Conservation (phyloP, 176 grass and related monocot genomes). For the Cenchrus americanus region DNA sequence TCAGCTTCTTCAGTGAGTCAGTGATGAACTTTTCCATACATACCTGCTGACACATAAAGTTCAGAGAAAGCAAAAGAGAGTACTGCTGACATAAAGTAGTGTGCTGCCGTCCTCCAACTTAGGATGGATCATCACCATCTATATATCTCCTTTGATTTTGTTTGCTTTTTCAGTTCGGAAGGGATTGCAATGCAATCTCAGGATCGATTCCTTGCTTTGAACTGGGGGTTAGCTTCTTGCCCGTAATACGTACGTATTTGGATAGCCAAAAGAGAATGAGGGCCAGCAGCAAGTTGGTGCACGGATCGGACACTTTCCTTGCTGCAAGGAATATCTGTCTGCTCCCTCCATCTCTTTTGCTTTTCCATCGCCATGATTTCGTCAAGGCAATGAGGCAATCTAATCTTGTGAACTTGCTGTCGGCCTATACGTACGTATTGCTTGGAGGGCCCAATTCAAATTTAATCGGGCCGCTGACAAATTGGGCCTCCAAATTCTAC, state of each 20-base stretch:
- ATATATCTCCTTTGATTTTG: neutral
- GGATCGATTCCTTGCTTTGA: constrained; percentile 84
- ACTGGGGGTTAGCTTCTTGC: constrained; percentile 44
- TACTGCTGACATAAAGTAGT: neutral
- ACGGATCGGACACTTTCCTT: neutral
- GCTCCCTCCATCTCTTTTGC: constrained; percentile 6
- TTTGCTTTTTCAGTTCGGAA: neutral
- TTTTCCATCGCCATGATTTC: neutral
- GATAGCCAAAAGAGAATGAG: constrained; percentile 32
- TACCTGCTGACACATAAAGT: neutral
- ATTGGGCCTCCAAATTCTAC: too few species aligned
- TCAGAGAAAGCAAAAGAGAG: neutral
- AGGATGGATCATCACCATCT: neutral
- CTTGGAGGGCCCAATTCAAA: too few species aligned
- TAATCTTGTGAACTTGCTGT: neutral
- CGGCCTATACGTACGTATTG: neutral
- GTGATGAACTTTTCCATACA: neutral
- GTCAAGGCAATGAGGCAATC: neutral
- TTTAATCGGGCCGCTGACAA: too few species aligned
- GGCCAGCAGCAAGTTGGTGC: neutral
- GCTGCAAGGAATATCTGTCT: constrained; percentile 14
- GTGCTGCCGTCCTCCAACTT: constrained; percentile 12
- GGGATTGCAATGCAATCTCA: constrained; percentile 33
- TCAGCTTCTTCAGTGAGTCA: too few species aligned
- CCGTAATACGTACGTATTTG: too few species aligned